Conservation (phyloP, 257 asterid species). For the Pogostemon cablin region DNA sequence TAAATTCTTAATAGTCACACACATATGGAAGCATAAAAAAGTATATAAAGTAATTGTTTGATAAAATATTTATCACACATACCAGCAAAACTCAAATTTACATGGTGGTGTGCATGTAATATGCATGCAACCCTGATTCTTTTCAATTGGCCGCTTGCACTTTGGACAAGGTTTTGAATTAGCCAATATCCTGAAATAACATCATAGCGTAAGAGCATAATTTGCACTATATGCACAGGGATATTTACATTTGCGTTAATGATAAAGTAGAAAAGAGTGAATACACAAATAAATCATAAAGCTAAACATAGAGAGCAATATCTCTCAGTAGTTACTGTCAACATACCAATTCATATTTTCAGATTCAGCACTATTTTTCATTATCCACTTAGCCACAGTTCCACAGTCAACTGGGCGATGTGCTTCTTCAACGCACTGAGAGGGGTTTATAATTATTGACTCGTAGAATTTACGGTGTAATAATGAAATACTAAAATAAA, state of each 20-base stretch:
- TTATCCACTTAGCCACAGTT: constrained; percentile 57
- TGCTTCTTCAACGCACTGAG: constrained; percentile 63
- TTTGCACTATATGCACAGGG: constrained; percentile 14
- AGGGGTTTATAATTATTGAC: constrained; percentile 14
- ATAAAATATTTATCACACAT: constrained; percentile 26
- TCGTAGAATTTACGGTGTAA: constrained; percentile 8
- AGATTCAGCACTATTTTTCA: constrained; percentile 63
- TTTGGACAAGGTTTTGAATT: constrained; percentile 99
- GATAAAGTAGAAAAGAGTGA: constrained; percentile 14
- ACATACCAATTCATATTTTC: constrained; percentile 62
- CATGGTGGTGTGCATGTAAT: constrained; percentile 98
- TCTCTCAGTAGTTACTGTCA: constrained; percentile 13
- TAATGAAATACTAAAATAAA: constrained; percentile 16
- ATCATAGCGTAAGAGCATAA: constrained; percentile 31
- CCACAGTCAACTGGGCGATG: constrained; percentile 62
- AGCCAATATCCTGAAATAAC: constrained; percentile 83
- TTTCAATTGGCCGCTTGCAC: constrained; percentile 99
- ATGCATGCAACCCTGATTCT: constrained; percentile 99
- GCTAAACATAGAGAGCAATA: neutral
- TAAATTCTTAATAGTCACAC: neutral
- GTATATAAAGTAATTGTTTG: neutral
- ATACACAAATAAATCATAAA: constrained; percentile 1
- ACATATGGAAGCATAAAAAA: constrained; percentile 23
- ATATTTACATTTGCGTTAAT: constrained; percentile 7
- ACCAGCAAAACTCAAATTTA: constrained; percentile 99